phyloP scores from a whole-genome alignment of 2,329 filamentous ascomycete genomes.

The Exophiala lecanii-corni region DNA sequence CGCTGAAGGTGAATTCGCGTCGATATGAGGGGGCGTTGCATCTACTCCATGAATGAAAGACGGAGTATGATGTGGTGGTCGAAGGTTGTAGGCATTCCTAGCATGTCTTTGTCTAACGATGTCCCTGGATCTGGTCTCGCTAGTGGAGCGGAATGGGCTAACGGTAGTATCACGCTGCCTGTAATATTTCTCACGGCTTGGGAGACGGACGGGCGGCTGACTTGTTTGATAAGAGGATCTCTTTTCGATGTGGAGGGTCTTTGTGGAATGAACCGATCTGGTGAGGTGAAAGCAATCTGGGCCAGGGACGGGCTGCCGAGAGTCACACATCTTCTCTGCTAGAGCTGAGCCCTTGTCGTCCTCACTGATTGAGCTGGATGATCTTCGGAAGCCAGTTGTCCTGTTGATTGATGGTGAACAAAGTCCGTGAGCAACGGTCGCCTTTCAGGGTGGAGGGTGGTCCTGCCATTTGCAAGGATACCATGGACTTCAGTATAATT shows the following conservation, averaged over 20 bases:
- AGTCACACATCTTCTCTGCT: slow-evolving; percentile 21
- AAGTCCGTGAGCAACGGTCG: slow-evolving; percentile 9
- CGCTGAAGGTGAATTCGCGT: slow-evolving; percentile 25
- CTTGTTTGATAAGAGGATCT: slow-evolving; percentile 46
- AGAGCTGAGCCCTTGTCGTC: slow-evolving; percentile 3
- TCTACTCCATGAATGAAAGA: slow-evolving; percentile 39
- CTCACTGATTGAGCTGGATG: slow-evolving; percentile 6
- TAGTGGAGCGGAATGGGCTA: slow-evolving; percentile 51
- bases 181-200: slow-evolving; percentile 41
- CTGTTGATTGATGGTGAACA: slow-evolving; percentile 14
- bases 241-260: slow-evolving; percentile 16
- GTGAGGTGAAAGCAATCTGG: slow-evolving; percentile 32
- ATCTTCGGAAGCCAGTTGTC: slow-evolving; percentile 9
- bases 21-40: slow-evolving; percentile 46
- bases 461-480: no score
- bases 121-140: slow-evolving; percentile 27
- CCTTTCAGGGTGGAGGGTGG: no score
- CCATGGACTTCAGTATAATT: no score
- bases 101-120: slow-evolving; percentile 15
- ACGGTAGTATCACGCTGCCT: slow-evolving; percentile 40
- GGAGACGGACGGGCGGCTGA: slow-evolving; percentile 36
- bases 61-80: slow-evolving; percentile 21
- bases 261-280: slow-evolving; percentile 53
- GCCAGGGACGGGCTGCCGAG: slow-evolving; percentile 11
- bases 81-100: slow-evolving; percentile 15